Conservation (phyloP, 2,329 filamentous ascomycete genomes). For the Talaromyces sp. region DNA sequence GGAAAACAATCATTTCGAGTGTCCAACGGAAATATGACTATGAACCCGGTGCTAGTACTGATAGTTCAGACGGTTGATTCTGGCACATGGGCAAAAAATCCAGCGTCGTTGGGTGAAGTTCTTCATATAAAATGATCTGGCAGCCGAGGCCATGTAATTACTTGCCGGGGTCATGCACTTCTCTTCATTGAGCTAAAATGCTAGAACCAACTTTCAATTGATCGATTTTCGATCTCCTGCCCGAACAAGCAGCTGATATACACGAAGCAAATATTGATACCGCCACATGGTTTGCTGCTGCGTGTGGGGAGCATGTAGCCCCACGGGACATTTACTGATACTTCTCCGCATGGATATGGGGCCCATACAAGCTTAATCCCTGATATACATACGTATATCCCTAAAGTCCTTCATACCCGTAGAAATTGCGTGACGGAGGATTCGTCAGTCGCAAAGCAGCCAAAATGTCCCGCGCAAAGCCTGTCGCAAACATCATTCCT, state of each 20-base stretch:
- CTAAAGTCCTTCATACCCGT: no score
- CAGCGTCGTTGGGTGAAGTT: no score
- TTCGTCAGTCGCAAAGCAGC: neutral
- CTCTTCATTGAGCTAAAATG: neutral
- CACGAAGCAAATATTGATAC: neutral
- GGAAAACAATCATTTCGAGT: no score
- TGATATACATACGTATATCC: neutral
- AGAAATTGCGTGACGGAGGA: neutral
- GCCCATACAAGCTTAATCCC: neutral
- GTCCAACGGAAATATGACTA: no score
- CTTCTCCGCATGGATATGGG: constrained; percentile 1
- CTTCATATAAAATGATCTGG: no score
- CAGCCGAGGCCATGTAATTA: no score
- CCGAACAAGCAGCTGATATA: neutral
- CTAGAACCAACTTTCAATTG: neutral
- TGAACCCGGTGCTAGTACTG: no score
- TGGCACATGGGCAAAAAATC: no score
- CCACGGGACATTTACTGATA: neutral
- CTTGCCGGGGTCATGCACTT: neutral
- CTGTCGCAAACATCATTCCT: neutral
- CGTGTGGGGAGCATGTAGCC: constrained; percentile 2
- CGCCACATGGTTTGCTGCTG: neutral
- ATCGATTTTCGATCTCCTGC: neutral
- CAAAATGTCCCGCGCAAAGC: constrained; percentile 5
- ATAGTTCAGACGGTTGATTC: no score